Evolutionary conservation across 179 eudicot genomes (phyloP).

Genomic region (Kewa caespitosa): DNA sequence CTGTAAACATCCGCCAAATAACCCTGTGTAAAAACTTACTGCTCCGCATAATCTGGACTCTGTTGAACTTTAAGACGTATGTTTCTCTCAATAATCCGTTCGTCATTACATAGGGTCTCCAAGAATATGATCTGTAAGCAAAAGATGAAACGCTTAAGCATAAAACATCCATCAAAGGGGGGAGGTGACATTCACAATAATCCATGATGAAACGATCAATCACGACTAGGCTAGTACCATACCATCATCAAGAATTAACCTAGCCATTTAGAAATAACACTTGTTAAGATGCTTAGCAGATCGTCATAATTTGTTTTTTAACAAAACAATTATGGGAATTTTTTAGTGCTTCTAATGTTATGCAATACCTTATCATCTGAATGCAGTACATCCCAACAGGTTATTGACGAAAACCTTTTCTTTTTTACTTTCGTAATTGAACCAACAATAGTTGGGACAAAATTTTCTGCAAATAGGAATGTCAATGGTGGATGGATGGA

Average conservation of each 20-base stretch:
- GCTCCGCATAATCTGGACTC: constrained; percentile 97
- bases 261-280: not conserved
- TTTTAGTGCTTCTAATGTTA: not conserved
- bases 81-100: constrained; percentile 79
- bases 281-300: too few species aligned
- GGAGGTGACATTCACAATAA: not conserved
- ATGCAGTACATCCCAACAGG: not conserved
- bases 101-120: constrained; percentile 89
- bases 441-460: too few species aligned
- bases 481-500: too few species aligned
- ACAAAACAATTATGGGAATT: not conserved
- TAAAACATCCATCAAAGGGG: not conserved
- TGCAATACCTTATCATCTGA: not conserved
- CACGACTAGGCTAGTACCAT: too few species aligned
- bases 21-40: constrained; percentile 50
- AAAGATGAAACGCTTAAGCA: not conserved
- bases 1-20: constrained; percentile 3
- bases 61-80: constrained; percentile 98
- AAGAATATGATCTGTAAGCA: constrained; percentile 78
- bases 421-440: too few species aligned
- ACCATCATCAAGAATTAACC: not conserved
- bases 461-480: too few species aligned
- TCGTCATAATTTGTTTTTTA: too few species aligned
- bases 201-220: too few species aligned
- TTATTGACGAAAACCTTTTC: too few species aligned